These are phyloP conservation scores for Daldinia caldariorum DNA, from an alignment of 495 filamentous ascomycete genomes.

Conservation along the genomic window DNA sequence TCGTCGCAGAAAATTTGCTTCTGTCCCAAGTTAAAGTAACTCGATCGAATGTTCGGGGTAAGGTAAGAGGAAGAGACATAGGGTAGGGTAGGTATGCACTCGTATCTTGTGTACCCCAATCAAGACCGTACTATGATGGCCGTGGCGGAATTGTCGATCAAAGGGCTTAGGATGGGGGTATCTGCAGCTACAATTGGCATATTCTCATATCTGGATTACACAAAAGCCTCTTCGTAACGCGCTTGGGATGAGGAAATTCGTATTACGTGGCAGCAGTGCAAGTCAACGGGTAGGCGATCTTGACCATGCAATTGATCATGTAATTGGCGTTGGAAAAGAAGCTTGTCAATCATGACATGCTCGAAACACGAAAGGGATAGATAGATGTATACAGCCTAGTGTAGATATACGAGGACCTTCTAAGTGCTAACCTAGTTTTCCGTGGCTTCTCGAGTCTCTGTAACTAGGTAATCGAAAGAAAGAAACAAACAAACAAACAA, in stretches of 20 bases:
- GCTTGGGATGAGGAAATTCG: constrained; percentile 26
- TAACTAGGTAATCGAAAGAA: too few species aligned
- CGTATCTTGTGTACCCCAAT: constrained; percentile 25
- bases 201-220: constrained; percentile 26
- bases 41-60: constrained; percentile 7
- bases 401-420: too few species aligned
- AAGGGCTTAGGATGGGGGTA: constrained; percentile 29
- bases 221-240: constrained; percentile 28
- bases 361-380: constrained; percentile 20
- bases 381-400: constrained; percentile 29
- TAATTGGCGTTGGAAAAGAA: constrained; percentile 22
- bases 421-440: background rate
- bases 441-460: constrained; percentile 16
- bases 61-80: constrained; percentile 9
- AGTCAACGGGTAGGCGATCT: constrained; percentile 33
- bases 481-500: constrained; percentile 34
- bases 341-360: constrained; percentile 18
- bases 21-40: constrained; percentile 17
- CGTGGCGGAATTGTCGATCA: constrained; percentile 40
- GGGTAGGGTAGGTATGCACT: constrained; percentile 12
- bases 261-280: constrained; percentile 43
- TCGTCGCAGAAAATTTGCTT: constrained; percentile 23
- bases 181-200: constrained; percentile 44
- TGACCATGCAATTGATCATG: background rate
- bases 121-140: constrained; percentile 19